These are phyloP conservation scores for Candida boidinii DNA, from an alignment of 805 yeast species.

Conservation along the genomic window DNA sequence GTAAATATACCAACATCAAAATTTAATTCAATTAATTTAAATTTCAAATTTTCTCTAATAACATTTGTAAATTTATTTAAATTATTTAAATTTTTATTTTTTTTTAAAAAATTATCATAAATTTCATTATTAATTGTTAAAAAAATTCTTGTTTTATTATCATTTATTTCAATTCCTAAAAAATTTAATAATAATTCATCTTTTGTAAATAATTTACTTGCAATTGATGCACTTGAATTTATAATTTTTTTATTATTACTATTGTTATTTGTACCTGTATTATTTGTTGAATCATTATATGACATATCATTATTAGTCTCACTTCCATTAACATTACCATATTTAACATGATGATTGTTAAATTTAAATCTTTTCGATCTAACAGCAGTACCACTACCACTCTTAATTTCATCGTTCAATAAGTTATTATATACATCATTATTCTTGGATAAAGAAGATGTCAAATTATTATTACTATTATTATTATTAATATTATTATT, in stretches of 20 bases:
- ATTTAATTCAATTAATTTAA: slow-evolving; percentile 5
- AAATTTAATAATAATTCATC: slow-evolving; percentile 10
- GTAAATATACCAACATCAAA: slow-evolving; percentile 17
- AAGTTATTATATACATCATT: no score
- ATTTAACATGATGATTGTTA: background rate
- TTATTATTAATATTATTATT: no score
- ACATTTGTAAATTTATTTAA: no score
- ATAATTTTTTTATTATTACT: background rate
- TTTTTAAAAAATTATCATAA: no score
- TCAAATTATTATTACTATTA: no score
- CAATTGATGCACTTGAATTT: background rate
- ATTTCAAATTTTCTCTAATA: slow-evolving; percentile 1
- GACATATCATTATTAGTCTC: background rate
- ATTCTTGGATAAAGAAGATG: no score
- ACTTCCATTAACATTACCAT: background rate
- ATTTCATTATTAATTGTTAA: slow-evolving; percentile 1
- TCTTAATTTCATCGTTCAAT: background rate
- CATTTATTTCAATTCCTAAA: slow-evolving; percentile 10
- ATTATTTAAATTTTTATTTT: no score
- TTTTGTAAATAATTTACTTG: background rate
- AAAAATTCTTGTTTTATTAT: slow-evolving; percentile 1
- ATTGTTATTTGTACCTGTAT: background rate
- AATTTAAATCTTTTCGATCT: background rate
- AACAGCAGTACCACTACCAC: no score
- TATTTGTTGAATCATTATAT: background rate